Base-by-base conservation (phyloP, 495 filamentous ascomycete genomes). In the Peziza echinospora region DNA sequence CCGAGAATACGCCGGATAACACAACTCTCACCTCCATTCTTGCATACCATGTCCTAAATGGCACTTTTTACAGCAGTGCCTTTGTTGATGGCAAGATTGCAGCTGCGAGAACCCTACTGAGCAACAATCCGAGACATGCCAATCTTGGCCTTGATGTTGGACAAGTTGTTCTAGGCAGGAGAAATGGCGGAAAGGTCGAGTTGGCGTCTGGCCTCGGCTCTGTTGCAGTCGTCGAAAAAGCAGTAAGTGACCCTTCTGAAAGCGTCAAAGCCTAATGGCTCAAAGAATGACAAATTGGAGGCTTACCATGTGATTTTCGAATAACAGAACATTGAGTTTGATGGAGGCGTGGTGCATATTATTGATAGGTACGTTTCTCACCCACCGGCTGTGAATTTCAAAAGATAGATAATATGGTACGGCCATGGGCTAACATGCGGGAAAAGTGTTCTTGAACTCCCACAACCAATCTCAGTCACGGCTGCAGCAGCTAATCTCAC, bases 31-130 rank as follows among this genome's bases (percentile, higher is more conserved):
- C 57, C 19, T 71, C 72, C 17, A 54, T 80, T 21, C 60, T 83
- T 19, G 56, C 55, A 46, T 83, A 83, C 56, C 78, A 83, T 58
- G 67, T 82, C 41, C 61, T 83, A 13, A 66, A 71, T 42, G 77
- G 77, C 5, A 64, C 61, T 2, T 65, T 68, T 37, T 63, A 62
- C 11, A 55, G 63, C 0, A 55, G 63, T 21, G 64, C 68, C 44
- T 54, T 70, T 26, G 53, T 49, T n/a, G 58, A 51, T 6, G 56
- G 63, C 17, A 65, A 61, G 9, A 63, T 68, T 0, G 51, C 52
- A 3, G 77, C 78, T 51, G 54, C 75, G 13, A 71, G 68, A 5
- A 80, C 75, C 1, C 49, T 72, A 25, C 57, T 81, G 46, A 68
- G 56, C 17, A 65, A 68, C 39, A n/a, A 55, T 9, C 48, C 57